Base-by-base conservation (phyloP, 805 yeast species). In the Cephaloascus albidus region DNA sequence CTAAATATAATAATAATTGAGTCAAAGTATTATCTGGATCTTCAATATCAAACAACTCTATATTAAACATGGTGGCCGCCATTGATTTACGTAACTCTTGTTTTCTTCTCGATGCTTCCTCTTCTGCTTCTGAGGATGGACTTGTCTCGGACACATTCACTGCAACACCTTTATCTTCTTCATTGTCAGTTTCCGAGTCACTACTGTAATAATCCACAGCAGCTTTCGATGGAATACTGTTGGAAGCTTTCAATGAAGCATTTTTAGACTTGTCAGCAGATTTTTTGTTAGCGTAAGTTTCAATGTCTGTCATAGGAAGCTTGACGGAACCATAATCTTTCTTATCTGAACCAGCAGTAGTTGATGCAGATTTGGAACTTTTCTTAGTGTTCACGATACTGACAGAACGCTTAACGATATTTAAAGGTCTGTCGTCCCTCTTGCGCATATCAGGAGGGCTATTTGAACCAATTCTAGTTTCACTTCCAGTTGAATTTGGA, bases 1-100 rank as follows among this genome's bases (percentile, higher is more conserved):
- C 97, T 51, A 90, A 69, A 55, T 88, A 90, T 20, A 80, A 68
- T 50, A 89, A 74, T 43, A 90, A 76, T 51, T 87, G 94, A 5
- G 86, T 78, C 45, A 89, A 70, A 1, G 96, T 84, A 55, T 86
- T 85, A 52, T 89, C 97, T 1, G 95, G 95, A 51, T 86, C 85
- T 41, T 81, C 81, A 39, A 85, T 80, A 59, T 85, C 87, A 58
- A 85, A 86, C 27, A 79, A 74, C 41, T 81, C 84, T 38, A 85
- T 68, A 57, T 81, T 82, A 60, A 82, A 84, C 3, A 76, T 71
- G 8, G 73, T 72, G 2, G 73, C 74, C 3, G 72, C 73, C 65
- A 65, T 61, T 2, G 71, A 64, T 46, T 68, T 67, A 39, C 73
- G 61, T 43, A 60, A 58, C 41, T 67, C 72, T 45, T 65, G 70